Evolutionary conservation across 345 rosid genomes (phyloP), one percentile per base, ranked within the genome.

Genomic region (Pistacia atlantica): DNA sequence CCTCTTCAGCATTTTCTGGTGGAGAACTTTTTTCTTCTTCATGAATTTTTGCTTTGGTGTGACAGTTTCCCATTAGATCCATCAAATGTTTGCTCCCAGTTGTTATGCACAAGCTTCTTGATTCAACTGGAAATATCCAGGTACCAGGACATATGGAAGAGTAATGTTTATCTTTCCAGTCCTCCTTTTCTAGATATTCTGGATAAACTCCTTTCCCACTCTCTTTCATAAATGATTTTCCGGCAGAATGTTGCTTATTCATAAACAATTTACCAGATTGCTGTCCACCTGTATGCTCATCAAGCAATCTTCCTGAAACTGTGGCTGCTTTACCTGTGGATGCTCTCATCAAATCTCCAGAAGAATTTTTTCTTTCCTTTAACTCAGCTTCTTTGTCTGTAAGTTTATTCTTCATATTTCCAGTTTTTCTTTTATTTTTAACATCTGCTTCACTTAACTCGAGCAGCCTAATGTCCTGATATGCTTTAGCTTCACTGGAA

Each of bases 121-220:
- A 80, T 76, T 85, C 91, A 66, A 83, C 88, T 1, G 94, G 92
- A 70, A 88, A 95, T 79, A 91, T 87, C 99, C 99, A 91, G 63
- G 82, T 86, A 38, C 88, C 87, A 17, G 88, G 77, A 68, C 65
- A 64, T 69, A 81, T 83, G 46, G 63, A 71, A 35, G 77, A 65
- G 79, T 73, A 67, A 37, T 38, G 66, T n/a, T 75, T 66, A 57
- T 78, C 67, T 67, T 80, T 65, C 74, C 65, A 61, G 18, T 42
- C 25, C 13, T 55, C 79, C 45, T 80, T 73, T 25, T 72, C 77
- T 48, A 78, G 79, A 74, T 59, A 79, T 65, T 81, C 79, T 33
- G 55, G 64, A 37, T 45, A 16, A 56, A 18, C 74, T 80, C 68
- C 85, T 74, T 70, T 81, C 54, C 67, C 78, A 56, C 46, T 83